Percentiles rank a stretch among this genome's conserved stretches.
Conservation (phyloP, 2,329 filamentous ascomycete species). For the Epichloe festucae region DNA sequence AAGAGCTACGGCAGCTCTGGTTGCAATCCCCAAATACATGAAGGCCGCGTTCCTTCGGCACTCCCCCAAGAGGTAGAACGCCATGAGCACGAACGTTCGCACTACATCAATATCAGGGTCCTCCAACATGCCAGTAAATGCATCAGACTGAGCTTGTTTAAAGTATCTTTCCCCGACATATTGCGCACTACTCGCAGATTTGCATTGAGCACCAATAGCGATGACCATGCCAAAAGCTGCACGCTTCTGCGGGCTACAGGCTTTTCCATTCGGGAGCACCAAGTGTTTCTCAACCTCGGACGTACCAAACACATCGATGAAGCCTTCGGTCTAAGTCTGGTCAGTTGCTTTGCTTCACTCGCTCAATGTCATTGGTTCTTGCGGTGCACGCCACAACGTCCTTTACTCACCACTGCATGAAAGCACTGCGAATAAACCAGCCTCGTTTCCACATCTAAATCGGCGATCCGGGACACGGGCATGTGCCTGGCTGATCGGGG, state of each 20-base stretch:
- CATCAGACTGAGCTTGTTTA: constrained; percentile 14
- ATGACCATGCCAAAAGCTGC: constrained; percentile 25
- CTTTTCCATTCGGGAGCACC: constrained; percentile 2
- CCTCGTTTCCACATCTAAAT: constrained; percentile 10
- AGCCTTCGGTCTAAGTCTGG: constrained; percentile 18
- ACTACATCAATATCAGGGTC: constrained; percentile 42
- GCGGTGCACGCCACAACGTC: neutral
- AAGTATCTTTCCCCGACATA: constrained; percentile 22
- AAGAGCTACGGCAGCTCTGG: constrained; percentile 41
- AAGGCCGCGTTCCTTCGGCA: constrained; percentile 48
- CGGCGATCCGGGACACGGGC: neutral
- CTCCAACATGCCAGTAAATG: constrained; percentile 23
- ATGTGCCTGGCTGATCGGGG: constrained; percentile 5
- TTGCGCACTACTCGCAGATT: constrained; percentile 16
- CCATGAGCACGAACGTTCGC: constrained; percentile 39
- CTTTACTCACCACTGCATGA: constrained; percentile 10
- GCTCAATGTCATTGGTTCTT: neutral
- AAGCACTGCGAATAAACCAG: constrained; percentile 8
- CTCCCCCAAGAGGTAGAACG: constrained; percentile 47
- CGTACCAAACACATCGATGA: constrained; percentile 20
- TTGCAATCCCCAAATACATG: constrained; percentile 49
- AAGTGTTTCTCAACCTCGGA: constrained; percentile 16
- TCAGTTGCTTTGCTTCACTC: neutral
- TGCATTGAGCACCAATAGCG: constrained; percentile 17
- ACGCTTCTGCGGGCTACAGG: constrained; percentile 1